Base-by-base conservation (phyloP, 176 grass and related monocot species). In the Oryza longistaminata region DNA sequence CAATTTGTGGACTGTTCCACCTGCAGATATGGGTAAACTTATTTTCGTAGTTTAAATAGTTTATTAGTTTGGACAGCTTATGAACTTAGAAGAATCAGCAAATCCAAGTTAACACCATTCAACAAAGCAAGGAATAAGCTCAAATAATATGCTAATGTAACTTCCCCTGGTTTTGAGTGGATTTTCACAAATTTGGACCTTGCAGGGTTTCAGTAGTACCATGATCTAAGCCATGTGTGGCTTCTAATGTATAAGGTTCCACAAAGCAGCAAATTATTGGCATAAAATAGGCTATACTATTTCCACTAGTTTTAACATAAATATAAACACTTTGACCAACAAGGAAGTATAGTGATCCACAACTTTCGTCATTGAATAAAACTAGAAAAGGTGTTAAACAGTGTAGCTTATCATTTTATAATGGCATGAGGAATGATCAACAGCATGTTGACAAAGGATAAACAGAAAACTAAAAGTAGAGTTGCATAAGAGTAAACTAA, bases 51-150 rank as follows among this genome's bases (percentile, higher is more conserved):
- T n/a, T 78, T 15, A 73, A 53, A 52, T 33, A 73, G 58, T 39
- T 73, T 33, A 66, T 52, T 53, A 79, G 58, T 39, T 79, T 33
- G 43, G 16, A 35, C 29, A 22, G 44, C 75, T 67, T 44, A 74
- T 34, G 74, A 66, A 65, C 58, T 19, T 40, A 79, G 79, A 21
- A 5, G 35, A 78, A 61, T 17, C 65, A 78, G 39, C 11, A 88
- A 39, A 8, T 79, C 22, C 37, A 6, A 66, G n/a, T 70, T 79
- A 83, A 73, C 2, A 6, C 46, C 37, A 24, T 45, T 53, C 42
- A 19, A 24, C 9, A 45, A 64, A 85, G 34, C 62, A 52, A 58
- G 45, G 60, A 11, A 13, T 24, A 12, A 52, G 24, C 24, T 35
- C 45, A 61, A 77, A 14, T 65, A 64, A 88, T 42, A 44, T 77